These are phyloP conservation scores for Pterulicium gracile DNA, from an alignment of 1,284 basidiomycete species.

Conservation along the genomic window DNA sequence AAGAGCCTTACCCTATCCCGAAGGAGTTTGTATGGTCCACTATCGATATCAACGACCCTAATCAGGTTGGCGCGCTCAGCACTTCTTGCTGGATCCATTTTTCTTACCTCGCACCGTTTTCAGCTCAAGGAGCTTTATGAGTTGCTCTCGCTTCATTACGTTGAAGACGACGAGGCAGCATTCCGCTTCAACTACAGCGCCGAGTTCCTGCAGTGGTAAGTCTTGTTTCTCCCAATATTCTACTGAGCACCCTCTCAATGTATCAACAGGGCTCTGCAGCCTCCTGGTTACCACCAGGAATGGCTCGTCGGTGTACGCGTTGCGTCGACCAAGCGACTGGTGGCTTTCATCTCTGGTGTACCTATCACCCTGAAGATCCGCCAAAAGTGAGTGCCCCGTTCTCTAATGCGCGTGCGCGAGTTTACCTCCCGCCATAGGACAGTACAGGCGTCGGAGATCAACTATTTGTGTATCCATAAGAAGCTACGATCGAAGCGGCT, in stretches of 20 bases:
- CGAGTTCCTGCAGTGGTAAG: conserved; percentile 88
- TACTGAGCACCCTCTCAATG: conserved; percentile 5
- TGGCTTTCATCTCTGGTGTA: conserved; percentile 98
- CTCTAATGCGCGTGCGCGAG: conserved; percentile 2
- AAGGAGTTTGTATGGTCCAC: conserved; percentile 91
- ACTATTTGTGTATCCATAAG: conserved; percentile 98
- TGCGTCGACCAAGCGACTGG: conserved; percentile 80
- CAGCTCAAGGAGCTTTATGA: conserved; percentile 91
- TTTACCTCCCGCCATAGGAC: conserved; percentile 29
- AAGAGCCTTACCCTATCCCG: conserved; percentile 83
- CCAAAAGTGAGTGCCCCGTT: conserved; percentile 45
- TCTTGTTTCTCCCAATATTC: conserved; percentile 4
- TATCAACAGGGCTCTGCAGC: conserved; percentile 73
- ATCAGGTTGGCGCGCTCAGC: conserved; percentile 38
- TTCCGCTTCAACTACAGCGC: conserved; percentile 96
- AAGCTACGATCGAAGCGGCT: conserved; percentile 93
- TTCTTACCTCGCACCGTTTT: conserved; percentile 4
- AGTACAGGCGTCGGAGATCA: conserved; percentile 82
- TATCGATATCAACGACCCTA: conserved; percentile 72
- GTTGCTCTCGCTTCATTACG: conserved; percentile 88
- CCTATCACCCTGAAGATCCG: conserved; percentile 78
- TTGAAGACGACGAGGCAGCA: conserved; percentile 92
- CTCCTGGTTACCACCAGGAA: conserved; percentile 86
- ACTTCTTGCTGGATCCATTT: neutral
- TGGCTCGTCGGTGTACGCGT: conserved; percentile 98